Base-by-base conservation (phyloP, 2,329 filamentous ascomycete genomes). In the Cercospora berteroae region DNA sequence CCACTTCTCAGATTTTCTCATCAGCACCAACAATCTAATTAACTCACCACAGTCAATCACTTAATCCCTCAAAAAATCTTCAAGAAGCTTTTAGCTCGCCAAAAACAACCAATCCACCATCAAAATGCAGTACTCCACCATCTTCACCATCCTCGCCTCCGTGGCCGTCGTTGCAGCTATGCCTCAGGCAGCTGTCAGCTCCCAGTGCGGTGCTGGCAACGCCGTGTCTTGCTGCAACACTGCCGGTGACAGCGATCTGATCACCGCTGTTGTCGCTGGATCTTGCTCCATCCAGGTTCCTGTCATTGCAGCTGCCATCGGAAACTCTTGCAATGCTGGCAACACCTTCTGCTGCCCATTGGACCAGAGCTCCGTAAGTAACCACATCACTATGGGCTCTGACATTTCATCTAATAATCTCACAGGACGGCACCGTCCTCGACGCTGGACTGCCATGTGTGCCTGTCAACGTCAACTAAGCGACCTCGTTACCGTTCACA, bases 91-190 rank as follows among this genome's bases (percentile, higher is more conserved):
- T 62, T 56, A 48, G 56, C 63, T 64, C 61, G 39, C 50, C 61
- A 50, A 50, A 50, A 50, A 50, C 44, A 62, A 60, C 64, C 59
- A 44, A 39, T 50, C 44, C 58, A 69, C 60, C 31, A 56, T 63
- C 65, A 71, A 69, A 64, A 71, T 71, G 69, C 69, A 69, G 57
- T 71, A 66, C 67, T 67, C 61, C 59, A 65, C 67, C 65, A 67
- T 69, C 61, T 64, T 71, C 69, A 59, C 63, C 61, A 55, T 69
- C 63, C 55, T 66, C 60, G 67, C 67, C 63, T 64, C 69, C 60
- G 63, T 61, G 39, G 61, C 66, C 44, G 64, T 64, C 63, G 62
- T 31, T 58, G 67, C 67, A 60, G 64, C 50, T 20, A 52, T 60
- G 18, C 60, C 42, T 60, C 60, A 31, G 48, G 18, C 31, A 20